These are phyloP conservation scores for Fusarium concolor DNA, from an alignment of 2,329 filamentous ascomycete genomes.

Conservation along the genomic window DNA sequence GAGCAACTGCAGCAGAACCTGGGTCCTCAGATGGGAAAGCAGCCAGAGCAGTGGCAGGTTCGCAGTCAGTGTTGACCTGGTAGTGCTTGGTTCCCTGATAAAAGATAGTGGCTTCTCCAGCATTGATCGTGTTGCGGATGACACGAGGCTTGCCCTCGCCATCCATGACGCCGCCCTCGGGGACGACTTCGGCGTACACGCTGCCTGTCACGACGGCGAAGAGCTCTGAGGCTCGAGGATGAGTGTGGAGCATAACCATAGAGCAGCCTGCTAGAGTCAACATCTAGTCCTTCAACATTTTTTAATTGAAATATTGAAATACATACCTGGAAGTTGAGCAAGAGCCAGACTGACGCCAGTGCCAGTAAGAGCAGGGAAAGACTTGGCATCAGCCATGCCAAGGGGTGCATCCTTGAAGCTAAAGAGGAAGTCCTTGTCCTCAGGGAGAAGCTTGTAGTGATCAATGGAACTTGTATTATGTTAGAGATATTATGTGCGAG, in stretches of 20 bases:
- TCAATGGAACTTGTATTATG: conserved; percentile 49
- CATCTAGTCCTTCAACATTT: too few species aligned
- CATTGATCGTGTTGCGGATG: conserved; percentile 55
- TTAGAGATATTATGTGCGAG: neutral
- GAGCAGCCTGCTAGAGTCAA: conserved; percentile 56
- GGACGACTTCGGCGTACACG: conserved; percentile 62
- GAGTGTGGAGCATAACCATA: conserved; percentile 67
- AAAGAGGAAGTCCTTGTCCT: conserved; percentile 61
- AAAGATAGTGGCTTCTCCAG: conserved; percentile 63
- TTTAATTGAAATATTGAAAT: accelerated
- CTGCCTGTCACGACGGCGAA: conserved; percentile 62
- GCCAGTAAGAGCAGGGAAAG: conserved; percentile 67
- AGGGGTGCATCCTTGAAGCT: conserved; percentile 54
- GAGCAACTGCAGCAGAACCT: conserved; percentile 60
- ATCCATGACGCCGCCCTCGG: conserved; percentile 60
- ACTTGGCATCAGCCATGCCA: conserved; percentile 64
- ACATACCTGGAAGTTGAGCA: conserved; percentile 58
- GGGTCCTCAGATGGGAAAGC: conserved; percentile 64
- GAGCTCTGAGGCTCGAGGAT: conserved; percentile 65
- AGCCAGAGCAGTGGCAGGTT: conserved; percentile 61
- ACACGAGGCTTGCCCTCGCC: conserved; percentile 53
- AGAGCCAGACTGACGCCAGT: conserved; percentile 63
- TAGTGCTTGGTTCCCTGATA: conserved; percentile 66
- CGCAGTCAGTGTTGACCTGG: conserved; percentile 67
- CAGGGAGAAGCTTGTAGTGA: conserved; percentile 57